Base-by-base conservation (phyloP, 805 yeast genomes). In the Spathaspora girioi region DNA sequence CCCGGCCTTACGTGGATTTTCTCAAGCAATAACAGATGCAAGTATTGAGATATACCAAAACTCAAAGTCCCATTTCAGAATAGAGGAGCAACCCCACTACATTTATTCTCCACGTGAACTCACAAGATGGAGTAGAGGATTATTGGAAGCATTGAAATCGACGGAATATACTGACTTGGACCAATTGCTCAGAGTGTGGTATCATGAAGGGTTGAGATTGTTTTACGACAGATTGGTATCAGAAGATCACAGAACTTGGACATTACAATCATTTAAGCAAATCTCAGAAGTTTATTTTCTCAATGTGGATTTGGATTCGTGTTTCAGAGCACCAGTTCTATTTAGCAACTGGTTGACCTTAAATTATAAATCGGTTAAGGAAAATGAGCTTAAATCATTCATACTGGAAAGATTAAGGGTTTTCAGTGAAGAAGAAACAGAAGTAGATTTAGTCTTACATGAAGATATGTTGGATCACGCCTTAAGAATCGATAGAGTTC, bases 51-150 rank as follows among this genome's bases (percentile, higher is more conserved):
- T 89, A 1, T 92, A 87, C 63, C 54, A 60, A 0, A 51, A 59
- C 23, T 78, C 86, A 10, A 76, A 69, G 43, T 44, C 52, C 0
- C 53, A 59, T 1, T 82, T 87, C 56, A 65, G 73, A 0, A 48
- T 68, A 0, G 51, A 52, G 0, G 53, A 57, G 0, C 81, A 76
- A 29, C 69, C 80, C 1, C 93, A 88, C 61, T 89, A 90, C 59
- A 70, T 89, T 0, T 87, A 86, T 62, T 85, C 96, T 19, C 98
- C 98, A 0, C 82, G 98, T 64, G 98, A 92, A 63, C 74, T 92
- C 12, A 90, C 97, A 0, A 72, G 98, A 51, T 89, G 96, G 96
- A 74, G 82, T 1, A 76, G 87, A 52, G 96, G 97, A n/a, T 66
- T 92, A 1, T 75, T 81, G 45, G 79, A 77, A 35, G 81, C 83